Evolutionary conservation across 768 basidiomycete species (phyloP), one percentile per base, ranked within the genome.

Genomic region (Collybiopsis confluens): DNA sequence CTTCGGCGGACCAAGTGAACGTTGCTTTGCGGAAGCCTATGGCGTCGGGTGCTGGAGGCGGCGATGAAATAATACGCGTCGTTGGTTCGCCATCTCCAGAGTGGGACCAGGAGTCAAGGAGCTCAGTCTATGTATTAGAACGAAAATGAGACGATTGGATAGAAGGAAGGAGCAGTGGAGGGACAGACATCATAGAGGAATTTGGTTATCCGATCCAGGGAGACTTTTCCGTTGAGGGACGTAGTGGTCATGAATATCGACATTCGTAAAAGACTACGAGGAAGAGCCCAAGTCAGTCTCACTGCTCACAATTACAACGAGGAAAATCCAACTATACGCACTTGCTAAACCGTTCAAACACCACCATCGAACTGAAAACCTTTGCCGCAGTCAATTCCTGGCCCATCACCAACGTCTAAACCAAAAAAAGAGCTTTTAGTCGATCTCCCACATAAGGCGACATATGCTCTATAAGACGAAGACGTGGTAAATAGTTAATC

Each of bases 281-380:
- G 37, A 4, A 28, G n/a, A n/a, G n/a, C n/a, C n/a, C 37, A n/a
- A n/a, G 36, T 41, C 53, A 52, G 46, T 53, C 52, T 43, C 57
- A 54, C 62, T 57, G 9, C 74, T 59, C 2, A 35, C 15, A 13
- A 26, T 4, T 16, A 28, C n/a, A n/a, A 15, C 20, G 5, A 18
- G 30, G 26, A 48, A 21, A 24, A 13, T 13, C 26, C 28, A 33
- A 20, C 35, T 48, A 10, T 35, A 28, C 35, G 35, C 13, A 48
- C 47, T 48, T 48, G 47, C 36, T 48, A 21, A 82, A 58, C 40
- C 74, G 67, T 33, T 76, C 73, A 57, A 81, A 82, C 18, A 80
- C 77, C 58, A 66, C 60, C 58, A 72, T 64, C 40, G 65, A 64
- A 2, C 67, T 64, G 56, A 67, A 68, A 11, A 69, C 66, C 20